Percentiles rank a stretch among this genome's conserved stretches.
phyloP scores from a whole-genome alignment of 2,329 filamentous ascomycete species.

The Fusarium sp. region DNA sequence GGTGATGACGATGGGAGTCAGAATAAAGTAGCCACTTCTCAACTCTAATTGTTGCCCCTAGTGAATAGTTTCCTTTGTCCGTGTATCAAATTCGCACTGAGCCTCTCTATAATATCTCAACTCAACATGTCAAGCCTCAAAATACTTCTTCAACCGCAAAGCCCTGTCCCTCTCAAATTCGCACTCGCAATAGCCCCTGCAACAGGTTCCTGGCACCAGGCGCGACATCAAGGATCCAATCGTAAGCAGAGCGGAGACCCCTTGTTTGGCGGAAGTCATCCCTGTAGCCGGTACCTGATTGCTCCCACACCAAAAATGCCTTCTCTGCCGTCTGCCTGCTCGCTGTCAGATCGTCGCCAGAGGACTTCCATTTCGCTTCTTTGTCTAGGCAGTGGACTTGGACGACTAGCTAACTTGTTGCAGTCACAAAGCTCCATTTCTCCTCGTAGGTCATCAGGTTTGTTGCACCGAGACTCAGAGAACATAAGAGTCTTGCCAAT shows the following conservation, averaged over 20 bases:
- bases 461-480: neutral
- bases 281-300: slow-evolving; percentile 43
- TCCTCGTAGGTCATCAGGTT: neutral
- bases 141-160: neutral
- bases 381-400: slow-evolving; percentile 18
- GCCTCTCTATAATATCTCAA: neutral
- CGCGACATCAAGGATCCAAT: slow-evolving; percentile 23
- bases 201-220: slow-evolving; percentile 37
- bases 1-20: neutral
- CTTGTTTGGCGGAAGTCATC: slow-evolving; percentile 35
- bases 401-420: slow-evolving; percentile 18
- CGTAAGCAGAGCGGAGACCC: slow-evolving; percentile 28
- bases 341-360: slow-evolving; percentile 20
- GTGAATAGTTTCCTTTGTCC: neutral
- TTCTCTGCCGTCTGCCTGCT: neutral
- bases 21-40: neutral
- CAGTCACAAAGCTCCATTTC: slow-evolving; percentile 9
- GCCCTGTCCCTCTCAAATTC: slow-evolving; percentile 12
- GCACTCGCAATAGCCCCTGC: slow-evolving; percentile 30
- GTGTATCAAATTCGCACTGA: neutral
- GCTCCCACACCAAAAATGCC: slow-evolving; percentile 32
- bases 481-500: slow-evolving; percentile 4
- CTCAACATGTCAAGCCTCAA: neutral
- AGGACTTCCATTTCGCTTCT: slow-evolving; percentile 35
- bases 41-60: neutral